phyloP scores from a whole-genome alignment of 345 rosid genomes.

The Turritis glabra region DNA sequence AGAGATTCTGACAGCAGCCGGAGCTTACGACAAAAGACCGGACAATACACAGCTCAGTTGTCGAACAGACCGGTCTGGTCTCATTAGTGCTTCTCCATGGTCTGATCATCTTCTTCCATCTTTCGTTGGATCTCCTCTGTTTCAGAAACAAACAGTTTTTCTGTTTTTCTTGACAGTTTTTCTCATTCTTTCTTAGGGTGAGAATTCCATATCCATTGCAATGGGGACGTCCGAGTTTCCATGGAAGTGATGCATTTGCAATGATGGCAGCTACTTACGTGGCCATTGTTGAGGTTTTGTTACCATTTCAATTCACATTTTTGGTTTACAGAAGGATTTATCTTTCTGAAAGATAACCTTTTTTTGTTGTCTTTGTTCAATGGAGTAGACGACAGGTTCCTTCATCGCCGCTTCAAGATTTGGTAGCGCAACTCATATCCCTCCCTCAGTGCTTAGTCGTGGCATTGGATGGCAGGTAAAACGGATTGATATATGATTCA shows the following conservation, averaged over 20 bases:
- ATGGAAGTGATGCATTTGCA: slow-evolving; percentile 62
- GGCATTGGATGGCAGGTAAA: slow-evolving; percentile 83
- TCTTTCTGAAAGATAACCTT: background rate
- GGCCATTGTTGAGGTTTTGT: slow-evolving; percentile 69
- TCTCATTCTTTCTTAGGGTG: slow-evolving; percentile 49
- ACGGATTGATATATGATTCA: background rate
- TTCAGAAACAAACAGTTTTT: background rate
- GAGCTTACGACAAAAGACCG: slow-evolving; percentile 64
- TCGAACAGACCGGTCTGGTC: slow-evolving; percentile 85
- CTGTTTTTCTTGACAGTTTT: slow-evolving; percentile 7
- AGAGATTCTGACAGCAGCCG: slow-evolving; percentile 76
- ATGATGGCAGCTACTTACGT: slow-evolving; percentile 79
- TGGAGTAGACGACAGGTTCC: slow-evolving; percentile 73
- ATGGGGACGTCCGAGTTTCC: slow-evolving; percentile 76
- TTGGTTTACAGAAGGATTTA: background rate
- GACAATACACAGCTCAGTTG: slow-evolving; percentile 73
- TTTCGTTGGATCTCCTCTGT: slow-evolving; percentile 5
- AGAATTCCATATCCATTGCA: slow-evolving; percentile 82
- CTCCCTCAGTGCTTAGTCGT: slow-evolving; percentile 78
- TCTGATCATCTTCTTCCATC: slow-evolving; percentile 35
- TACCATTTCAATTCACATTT: background rate
- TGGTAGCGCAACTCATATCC: slow-evolving; percentile 81
- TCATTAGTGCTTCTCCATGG: slow-evolving; percentile 80
- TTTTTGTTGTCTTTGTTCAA: background rate
- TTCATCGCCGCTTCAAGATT: slow-evolving; percentile 75